Evolutionary conservation across 208 protist genomes (phyloP).

Genomic region (Zelonia costaricensis): DNA sequence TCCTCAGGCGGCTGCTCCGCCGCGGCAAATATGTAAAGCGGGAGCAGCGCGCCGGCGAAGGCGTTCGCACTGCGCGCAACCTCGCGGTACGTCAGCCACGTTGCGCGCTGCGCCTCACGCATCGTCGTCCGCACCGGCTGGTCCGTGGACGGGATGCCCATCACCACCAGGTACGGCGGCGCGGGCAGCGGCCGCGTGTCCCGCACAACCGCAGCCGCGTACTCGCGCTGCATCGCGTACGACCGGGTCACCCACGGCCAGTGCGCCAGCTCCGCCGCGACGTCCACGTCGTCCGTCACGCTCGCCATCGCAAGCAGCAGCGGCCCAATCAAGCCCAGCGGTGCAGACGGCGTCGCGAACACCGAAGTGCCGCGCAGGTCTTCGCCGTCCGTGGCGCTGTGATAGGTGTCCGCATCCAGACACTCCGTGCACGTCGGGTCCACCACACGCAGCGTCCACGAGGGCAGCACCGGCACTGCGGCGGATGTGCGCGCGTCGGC

Average conservation of each 20-base stretch:
- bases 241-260: constrained; percentile 9
- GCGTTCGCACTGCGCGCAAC: constrained; percentile 38
- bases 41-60: constrained; percentile 29
- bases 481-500: too few relatives aligned
- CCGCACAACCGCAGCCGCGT: not conserved
- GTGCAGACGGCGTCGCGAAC: constrained; percentile 6
- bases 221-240: not conserved
- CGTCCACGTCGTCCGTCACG: constrained; percentile 22
- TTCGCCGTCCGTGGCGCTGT: not conserved
- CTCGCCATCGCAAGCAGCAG: constrained; percentile 21
- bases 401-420: not conserved
- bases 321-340: constrained; percentile 14
- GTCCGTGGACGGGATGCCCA: constrained; percentile 54
- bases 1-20: constrained; percentile 12
- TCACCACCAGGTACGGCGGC: constrained; percentile 27
- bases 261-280: constrained; percentile 6
- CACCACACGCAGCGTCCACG: constrained; percentile 13
- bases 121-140: constrained; percentile 15
- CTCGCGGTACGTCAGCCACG: constrained; percentile 41
- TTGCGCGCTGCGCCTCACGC: constrained; percentile 38
- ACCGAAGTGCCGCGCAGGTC: not conserved
- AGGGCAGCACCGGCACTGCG: too few relatives aligned
- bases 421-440: constrained; percentile 5
- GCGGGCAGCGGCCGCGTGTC: constrained; percentile 3
- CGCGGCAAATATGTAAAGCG: constrained; percentile 31